A percentile compares a stretch with the other conserved stretches of the same genome.
Conservation (phyloP, 768 basidiomycete species). For the Phaeotremella skinneri region DNA sequence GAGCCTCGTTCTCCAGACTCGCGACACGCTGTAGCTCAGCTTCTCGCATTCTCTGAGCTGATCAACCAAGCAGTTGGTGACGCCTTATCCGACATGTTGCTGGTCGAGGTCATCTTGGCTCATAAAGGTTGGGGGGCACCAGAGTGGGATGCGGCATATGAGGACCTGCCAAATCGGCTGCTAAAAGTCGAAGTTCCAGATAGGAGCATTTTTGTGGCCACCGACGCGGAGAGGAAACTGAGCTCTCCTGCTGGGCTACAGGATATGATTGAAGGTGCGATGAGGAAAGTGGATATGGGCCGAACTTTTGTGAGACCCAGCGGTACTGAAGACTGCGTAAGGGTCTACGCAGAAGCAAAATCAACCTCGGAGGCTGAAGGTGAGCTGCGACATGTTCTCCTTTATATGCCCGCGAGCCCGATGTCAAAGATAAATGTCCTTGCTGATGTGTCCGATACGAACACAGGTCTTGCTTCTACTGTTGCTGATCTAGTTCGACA, state of each 20-base stretch:
- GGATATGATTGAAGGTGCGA: conserved; percentile 73
- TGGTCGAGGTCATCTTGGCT: conserved; percentile 87
- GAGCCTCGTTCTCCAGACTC: conserved; percentile 80
- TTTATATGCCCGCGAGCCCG: neutral
- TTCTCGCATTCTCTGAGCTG: conserved; percentile 72
- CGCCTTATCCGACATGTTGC: conserved; percentile 89
- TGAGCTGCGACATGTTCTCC: conserved; percentile 54
- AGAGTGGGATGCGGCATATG: conserved; percentile 91
- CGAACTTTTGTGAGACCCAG: conserved; percentile 93
- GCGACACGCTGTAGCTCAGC: conserved; percentile 70
- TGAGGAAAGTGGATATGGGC: conserved; percentile 73
- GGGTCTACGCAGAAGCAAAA: conserved; percentile 92
- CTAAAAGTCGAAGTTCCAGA: conserved; percentile 88
- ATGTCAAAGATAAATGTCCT: conserved; percentile 3
- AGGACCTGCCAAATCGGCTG: conserved; percentile 88
- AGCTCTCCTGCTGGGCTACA: conserved; percentile 78
- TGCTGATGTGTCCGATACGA: conserved; percentile 5
- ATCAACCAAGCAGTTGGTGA: conserved; percentile 99
- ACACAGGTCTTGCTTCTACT: conserved; percentile 19
- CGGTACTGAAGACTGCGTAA: conserved; percentile 96
- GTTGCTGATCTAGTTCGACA: conserved; percentile 23
- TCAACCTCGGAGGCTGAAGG: conserved; percentile 75
- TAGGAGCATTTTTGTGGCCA: conserved; percentile 77
- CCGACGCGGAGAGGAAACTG: conserved; percentile 88
- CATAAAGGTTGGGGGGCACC: conserved; percentile 76